These are phyloP conservation scores for Kuraishia borneana DNA, from an alignment of 805 yeast genomes.

Conservation along the genomic window DNA sequence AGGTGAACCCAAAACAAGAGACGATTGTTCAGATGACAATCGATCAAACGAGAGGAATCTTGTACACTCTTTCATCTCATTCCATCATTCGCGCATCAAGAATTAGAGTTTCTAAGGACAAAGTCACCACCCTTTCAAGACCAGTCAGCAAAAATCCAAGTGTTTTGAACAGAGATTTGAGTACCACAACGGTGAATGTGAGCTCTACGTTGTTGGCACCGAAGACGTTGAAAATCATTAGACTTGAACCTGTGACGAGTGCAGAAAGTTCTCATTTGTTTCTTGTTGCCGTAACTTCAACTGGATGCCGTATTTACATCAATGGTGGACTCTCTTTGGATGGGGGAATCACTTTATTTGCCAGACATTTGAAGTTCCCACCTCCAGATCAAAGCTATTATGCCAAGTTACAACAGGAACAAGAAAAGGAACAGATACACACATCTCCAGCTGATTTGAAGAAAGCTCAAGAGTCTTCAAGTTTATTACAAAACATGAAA, in stretches of 20 bases:
- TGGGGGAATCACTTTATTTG: constrained; percentile 19
- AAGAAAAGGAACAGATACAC: constrained; percentile 5
- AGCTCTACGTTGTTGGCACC: constrained; percentile 35
- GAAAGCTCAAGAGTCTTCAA: constrained; percentile 44
- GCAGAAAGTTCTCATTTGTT: constrained; percentile 60
- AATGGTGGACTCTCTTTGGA: constrained; percentile 29
- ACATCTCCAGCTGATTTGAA: constrained; percentile 21
- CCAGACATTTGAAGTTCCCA: constrained; percentile 32
- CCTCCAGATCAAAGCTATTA: constrained; percentile 23
- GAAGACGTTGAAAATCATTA: constrained; percentile 46
- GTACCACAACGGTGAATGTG: constrained; percentile 22
- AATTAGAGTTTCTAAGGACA: constrained; percentile 32
- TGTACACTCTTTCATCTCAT: constrained; percentile 74
- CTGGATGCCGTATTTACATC: constrained; percentile 71
- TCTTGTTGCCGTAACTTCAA: constrained; percentile 67
- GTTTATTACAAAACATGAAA: constrained; percentile 44
- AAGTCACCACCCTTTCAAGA: constrained; percentile 18
- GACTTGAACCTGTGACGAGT: constrained; percentile 45
- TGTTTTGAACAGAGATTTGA: constrained; percentile 34
- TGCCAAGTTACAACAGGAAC: constrained; percentile 14
- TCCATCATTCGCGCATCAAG: constrained; percentile 76
- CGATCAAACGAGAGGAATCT: constrained; percentile 66
- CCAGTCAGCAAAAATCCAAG: constrained; percentile 27
- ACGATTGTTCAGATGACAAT: constrained; percentile 50
- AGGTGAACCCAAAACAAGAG: constrained; percentile 30